Evolutionary conservation across 805 yeast species (phyloP).

Genomic region (Saturnispora bothae): DNA sequence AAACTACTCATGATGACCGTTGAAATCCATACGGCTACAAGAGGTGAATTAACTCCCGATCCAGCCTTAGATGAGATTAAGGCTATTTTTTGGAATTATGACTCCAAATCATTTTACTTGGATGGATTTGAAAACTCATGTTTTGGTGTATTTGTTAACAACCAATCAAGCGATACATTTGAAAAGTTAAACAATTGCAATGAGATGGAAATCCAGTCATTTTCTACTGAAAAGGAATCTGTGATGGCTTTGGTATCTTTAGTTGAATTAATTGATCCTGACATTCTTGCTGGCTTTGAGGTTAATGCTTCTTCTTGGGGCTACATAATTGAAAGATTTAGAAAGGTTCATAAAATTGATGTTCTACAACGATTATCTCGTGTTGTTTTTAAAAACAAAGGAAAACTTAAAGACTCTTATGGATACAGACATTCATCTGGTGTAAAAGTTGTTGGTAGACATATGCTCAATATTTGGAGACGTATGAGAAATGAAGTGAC

Average conservation of each 20-base stretch:
- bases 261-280: constrained; percentile 69
- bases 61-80: constrained; percentile 50
- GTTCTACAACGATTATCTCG: constrained; percentile 53
- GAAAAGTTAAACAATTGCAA: constrained; percentile 1
- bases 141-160: constrained; percentile 28
- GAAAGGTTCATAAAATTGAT: constrained; percentile 36
- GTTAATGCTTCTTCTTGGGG: constrained; percentile 84
- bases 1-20: constrained; percentile 47
- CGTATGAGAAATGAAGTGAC: constrained; percentile 51
- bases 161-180: background rate
- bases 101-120: constrained; percentile 31
- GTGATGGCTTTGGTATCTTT: constrained; percentile 43
- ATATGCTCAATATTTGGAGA: constrained; percentile 80
- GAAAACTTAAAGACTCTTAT: constrained; percentile 60
- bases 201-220: constrained; percentile 28
- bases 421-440: constrained; percentile 72
- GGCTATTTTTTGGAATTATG: constrained; percentile 55
- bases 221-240: constrained; percentile 48
- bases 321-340: constrained; percentile 59
- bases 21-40: constrained; percentile 57
- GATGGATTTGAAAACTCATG: constrained; percentile 22
- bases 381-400: constrained; percentile 36
- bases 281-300: constrained; percentile 79
- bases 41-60: constrained; percentile 47
- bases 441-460: constrained; percentile 66